Conservation (phyloP, 2,329 filamentous ascomycete genomes). For the Colletotrichum neosansevieriae region DNA sequence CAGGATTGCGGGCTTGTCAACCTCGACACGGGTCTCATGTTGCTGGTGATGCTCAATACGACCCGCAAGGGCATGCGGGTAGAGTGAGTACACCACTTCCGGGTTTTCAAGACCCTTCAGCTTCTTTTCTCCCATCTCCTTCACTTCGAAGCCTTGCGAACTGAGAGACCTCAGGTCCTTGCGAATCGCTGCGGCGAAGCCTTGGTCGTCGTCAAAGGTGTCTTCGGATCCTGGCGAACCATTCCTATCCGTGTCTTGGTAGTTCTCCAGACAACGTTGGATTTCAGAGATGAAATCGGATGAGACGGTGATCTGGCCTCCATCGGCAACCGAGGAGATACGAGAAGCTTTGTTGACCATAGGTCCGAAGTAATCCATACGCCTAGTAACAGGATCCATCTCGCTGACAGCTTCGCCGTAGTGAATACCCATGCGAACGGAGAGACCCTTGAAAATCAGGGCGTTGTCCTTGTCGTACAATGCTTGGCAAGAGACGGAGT, state of each 20-base stretch:
- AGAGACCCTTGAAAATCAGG: conserved; percentile 92
- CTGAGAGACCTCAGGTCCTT: conserved; percentile 89
- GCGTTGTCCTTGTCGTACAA: conserved; percentile 86
- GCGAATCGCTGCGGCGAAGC: conserved; percentile 80
- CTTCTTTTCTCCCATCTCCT: conserved; percentile 94
- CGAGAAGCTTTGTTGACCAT: conserved; percentile 98
- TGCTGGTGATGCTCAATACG: conserved; percentile 78
- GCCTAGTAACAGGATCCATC: conserved; percentile 92
- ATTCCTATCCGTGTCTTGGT: conserved; percentile 83
- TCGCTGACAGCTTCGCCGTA: conserved; percentile 96
- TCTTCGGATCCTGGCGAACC: conserved; percentile 79
- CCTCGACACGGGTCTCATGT: conserved; percentile 55
- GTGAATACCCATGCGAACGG: conserved; percentile 97
- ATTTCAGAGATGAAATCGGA: conserved; percentile 98
- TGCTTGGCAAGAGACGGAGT: conserved; percentile 86
- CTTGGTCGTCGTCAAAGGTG: conserved; percentile 77
- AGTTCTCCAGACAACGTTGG: conserved; percentile 88
- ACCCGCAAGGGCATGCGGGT: conserved; percentile 87
- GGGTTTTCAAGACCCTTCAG: conserved; percentile 98
- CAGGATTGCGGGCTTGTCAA: conserved; percentile 71
- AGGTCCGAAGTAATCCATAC: conserved; percentile 99
- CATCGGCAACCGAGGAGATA: conserved; percentile 94
- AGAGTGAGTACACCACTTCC: conserved; percentile 94
- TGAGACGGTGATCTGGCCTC: conserved; percentile 96
- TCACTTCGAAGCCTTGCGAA: conserved; percentile 94